A percentile compares a stretch with the other conserved stretches of the same genome.
These are phyloP conservation scores for Penicillium lagena DNA, from an alignment of 495 filamentous ascomycete species.

Conservation along the genomic window DNA sequence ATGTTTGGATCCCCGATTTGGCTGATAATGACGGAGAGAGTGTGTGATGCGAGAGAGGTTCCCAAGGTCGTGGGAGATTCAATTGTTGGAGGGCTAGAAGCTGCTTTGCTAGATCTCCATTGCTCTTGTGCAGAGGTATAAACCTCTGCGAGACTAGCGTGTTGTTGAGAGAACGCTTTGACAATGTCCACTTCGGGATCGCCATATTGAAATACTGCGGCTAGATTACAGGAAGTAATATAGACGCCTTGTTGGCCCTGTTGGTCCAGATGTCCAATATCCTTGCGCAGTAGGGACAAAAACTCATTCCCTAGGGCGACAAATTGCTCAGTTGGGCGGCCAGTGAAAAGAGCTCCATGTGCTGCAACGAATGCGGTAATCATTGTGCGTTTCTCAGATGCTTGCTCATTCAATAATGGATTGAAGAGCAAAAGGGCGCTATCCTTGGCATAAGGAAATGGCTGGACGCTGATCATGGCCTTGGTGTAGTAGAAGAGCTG, in stretches of 20 bases:
- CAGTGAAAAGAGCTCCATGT: slow-evolving; percentile 61
- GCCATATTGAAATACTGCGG: slow-evolving; percentile 55
- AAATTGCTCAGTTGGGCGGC: slow-evolving; percentile 42
- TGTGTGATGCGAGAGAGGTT: slow-evolving; percentile 38
- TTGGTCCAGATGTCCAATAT: slow-evolving; percentile 50
- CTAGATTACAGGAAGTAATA: slow-evolving; percentile 45
- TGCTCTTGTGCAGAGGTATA: slow-evolving; percentile 12
- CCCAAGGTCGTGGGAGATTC: slow-evolving; percentile 21
- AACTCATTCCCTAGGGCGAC: slow-evolving; percentile 43
- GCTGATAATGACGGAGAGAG: slow-evolving; percentile 48
- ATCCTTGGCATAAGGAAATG: slow-evolving; percentile 58
- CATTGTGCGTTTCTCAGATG: slow-evolving; percentile 23
- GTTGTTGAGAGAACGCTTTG: slow-evolving; percentile 31
- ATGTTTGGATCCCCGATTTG: slow-evolving; percentile 57
- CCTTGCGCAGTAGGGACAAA: slow-evolving; percentile 43
- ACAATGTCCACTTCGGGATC: slow-evolving; percentile 40
- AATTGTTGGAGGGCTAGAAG: slow-evolving; percentile 3
- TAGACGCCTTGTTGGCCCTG: slow-evolving; percentile 56
- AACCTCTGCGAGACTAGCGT: slow-evolving; percentile 21
- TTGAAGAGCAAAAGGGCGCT: slow-evolving; percentile 67
- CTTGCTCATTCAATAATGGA: slow-evolving; percentile 46
- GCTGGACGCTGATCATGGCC: slow-evolving; percentile 37
- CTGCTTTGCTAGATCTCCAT: slow-evolving; percentile 5
- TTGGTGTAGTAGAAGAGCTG: slow-evolving; percentile 71
- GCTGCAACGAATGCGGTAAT: slow-evolving; percentile 53